Conservation (phyloP, 257 asterid species). For the Plectranthus barbatus region DNA sequence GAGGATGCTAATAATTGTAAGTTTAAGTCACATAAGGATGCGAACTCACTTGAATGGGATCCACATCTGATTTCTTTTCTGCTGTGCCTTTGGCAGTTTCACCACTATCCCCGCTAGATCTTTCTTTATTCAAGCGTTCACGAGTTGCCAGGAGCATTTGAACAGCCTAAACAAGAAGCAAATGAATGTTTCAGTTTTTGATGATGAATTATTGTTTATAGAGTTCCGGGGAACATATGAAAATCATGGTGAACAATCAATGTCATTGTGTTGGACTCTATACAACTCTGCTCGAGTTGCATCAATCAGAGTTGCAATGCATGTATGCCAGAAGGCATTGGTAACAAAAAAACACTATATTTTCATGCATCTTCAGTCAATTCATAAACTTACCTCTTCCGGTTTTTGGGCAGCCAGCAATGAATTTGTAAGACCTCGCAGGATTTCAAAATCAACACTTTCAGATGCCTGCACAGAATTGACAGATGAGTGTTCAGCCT, state of each 20-base stretch:
- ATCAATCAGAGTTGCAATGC: not conserved
- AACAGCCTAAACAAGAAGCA: slow-evolving; percentile 52
- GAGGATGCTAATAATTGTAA: slow-evolving; percentile 2
- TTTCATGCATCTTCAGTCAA: not conserved
- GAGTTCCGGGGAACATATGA: not conserved
- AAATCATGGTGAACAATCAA: not conserved
- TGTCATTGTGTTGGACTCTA: not conserved
- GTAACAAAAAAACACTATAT: not conserved
- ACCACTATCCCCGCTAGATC: slow-evolving; percentile 19
- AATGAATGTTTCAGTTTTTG: not conserved
- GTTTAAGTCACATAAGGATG: not conserved
- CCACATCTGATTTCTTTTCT: slow-evolving; percentile 38
- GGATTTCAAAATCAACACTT: slow-evolving; percentile 64
- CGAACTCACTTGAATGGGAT: slow-evolving; percentile 69
- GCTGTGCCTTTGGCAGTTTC: slow-evolving; percentile 18
- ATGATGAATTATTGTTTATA: not conserved
- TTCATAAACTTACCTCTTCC: slow-evolving; percentile 57
- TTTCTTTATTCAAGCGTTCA: slow-evolving; percentile 47
- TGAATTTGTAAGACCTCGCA: slow-evolving; percentile 83
- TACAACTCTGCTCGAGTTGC: slow-evolving; percentile 3
- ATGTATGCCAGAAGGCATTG: slow-evolving; percentile 2
- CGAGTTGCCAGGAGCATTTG: slow-evolving; percentile 60
- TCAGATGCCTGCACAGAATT: slow-evolving; percentile 50
- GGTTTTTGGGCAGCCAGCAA: slow-evolving; percentile 73
- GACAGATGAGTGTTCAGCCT: slow-evolving; percentile 16